Evolutionary conservation across 768 basidiomycete genomes (phyloP).

Genomic region (Suillus fuscotomentosus): DNA sequence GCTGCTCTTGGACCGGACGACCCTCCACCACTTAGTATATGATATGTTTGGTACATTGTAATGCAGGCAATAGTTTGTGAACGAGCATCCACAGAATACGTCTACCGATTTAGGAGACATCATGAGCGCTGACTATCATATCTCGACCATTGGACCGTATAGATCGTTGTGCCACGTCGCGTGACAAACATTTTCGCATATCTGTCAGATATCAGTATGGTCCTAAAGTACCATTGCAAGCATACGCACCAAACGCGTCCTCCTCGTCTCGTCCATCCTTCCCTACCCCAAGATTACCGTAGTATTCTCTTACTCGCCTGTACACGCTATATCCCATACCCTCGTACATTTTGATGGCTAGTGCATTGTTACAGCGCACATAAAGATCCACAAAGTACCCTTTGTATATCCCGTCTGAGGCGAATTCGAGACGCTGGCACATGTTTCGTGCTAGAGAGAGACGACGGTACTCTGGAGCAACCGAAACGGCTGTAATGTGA

Average conservation of each 20-base stretch:
- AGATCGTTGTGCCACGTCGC: slow-evolving; percentile 60
- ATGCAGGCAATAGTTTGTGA: slow-evolving; percentile 10
- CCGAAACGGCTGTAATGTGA: slow-evolving; percentile 93
- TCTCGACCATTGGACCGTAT: slow-evolving; percentile 72
- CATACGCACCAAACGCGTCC: slow-evolving; percentile 81
- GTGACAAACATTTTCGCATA: slow-evolving; percentile 73
- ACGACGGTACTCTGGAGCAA: slow-evolving; percentile 90
- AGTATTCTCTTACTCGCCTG: slow-evolving; percentile 87
- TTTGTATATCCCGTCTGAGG: slow-evolving; percentile 77
- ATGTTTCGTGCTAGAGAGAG: slow-evolving; percentile 84
- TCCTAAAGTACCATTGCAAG: background rate
- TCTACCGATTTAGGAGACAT: slow-evolving; percentile 31
- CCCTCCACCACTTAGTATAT: slow-evolving; percentile 45
- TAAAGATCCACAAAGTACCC: slow-evolving; percentile 95
- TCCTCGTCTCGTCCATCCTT: slow-evolving; percentile 81
- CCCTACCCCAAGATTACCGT: slow-evolving; percentile 72
- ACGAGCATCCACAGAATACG: slow-evolving; percentile 3
- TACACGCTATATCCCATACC: slow-evolving; percentile 92
- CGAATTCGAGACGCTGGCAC: slow-evolving; percentile 82
- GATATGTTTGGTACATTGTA: slow-evolving; percentile 13
- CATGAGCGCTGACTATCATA: slow-evolving; percentile 52
- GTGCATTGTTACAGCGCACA: slow-evolving; percentile 81
- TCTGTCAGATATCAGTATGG: slow-evolving; percentile 30
- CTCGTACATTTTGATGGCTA: slow-evolving; percentile 93
- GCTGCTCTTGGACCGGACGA: slow-evolving; percentile 46